A percentile compares a stretch with the other conserved stretches of the same genome.
These are phyloP conservation scores for Cytospora mali DNA, from an alignment of 2,329 filamentous ascomycete genomes.

Conservation along the genomic window DNA sequence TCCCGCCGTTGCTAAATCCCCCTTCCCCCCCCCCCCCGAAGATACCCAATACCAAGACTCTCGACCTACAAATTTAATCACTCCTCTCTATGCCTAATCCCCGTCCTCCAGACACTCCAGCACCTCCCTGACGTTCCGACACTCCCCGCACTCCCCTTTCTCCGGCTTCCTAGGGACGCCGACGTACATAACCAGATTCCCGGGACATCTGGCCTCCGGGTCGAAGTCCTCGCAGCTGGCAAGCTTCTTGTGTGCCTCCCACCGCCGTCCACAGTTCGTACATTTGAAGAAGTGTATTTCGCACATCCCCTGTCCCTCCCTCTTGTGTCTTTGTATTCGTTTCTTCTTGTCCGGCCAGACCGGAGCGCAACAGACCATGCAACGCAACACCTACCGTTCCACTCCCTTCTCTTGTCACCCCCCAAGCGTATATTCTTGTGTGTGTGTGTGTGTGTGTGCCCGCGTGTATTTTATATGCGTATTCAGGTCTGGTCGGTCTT, in stretches of 20 bases:
- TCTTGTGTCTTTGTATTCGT: neutral
- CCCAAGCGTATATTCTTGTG: neutral
- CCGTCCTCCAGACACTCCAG: slow-evolving; percentile 35
- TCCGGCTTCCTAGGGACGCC: slow-evolving; percentile 38
- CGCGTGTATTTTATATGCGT: neutral
- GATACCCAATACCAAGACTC: neutral
- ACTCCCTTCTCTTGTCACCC: neutral
- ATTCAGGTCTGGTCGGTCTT: neutral
- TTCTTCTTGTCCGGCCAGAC: neutral
- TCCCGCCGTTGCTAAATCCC: neutral
- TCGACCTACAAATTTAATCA: neutral
- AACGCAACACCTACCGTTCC: too few species aligned
- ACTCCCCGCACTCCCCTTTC: slow-evolving; percentile 39
- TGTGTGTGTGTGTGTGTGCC: neutral
- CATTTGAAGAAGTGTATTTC: slow-evolving; percentile 42
- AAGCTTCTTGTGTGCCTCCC: slow-evolving; percentile 40
- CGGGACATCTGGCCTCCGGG: slow-evolving; percentile 36
- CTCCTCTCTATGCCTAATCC: neutral
- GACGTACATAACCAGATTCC: slow-evolving; percentile 43
- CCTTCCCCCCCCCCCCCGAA: too few species aligned
- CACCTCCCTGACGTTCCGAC: slow-evolving; percentile 35
- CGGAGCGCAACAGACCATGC: neutral
- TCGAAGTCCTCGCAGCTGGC: slow-evolving; percentile 42
- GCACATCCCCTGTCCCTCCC: slow-evolving; percentile 36
- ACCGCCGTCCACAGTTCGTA: slow-evolving; percentile 36